Evolutionary conservation across 1,139 yeast genomes (phyloP).

Genomic region (Hanseniaspora uvarum): DNA sequence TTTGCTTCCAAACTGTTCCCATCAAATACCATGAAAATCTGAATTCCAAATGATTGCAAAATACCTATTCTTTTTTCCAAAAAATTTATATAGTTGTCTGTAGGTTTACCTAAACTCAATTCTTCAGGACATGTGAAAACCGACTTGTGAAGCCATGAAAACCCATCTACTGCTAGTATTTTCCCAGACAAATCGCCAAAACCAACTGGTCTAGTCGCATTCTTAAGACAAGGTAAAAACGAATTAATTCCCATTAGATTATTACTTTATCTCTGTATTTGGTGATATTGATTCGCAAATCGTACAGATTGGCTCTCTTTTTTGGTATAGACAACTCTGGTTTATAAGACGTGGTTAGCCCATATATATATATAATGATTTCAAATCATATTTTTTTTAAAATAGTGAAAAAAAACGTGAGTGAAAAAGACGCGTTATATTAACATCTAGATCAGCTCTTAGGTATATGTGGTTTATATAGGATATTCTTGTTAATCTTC

Average conservation of each 20-base stretch:
- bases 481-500: not conserved
- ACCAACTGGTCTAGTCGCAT: slow-evolving; percentile 53
- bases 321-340: no score
- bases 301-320: no score
- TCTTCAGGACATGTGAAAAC: slow-evolving; percentile 77
- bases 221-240: slow-evolving; percentile 59
- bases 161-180: slow-evolving; percentile 84
- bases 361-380: no score
- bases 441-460: not conserved
- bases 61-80: slow-evolving; percentile 53
- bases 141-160: slow-evolving; percentile 92
- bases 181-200: slow-evolving; percentile 58
- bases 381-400: no score
- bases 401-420: no score
- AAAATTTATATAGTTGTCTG: slow-evolving; percentile 53
- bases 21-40: slow-evolving; percentile 85
- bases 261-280: no score
- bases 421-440: not conserved
- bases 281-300: no score
- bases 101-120: slow-evolving; percentile 59
- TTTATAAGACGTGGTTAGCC: no score
- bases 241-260: slow-evolving; percentile 85
- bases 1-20: slow-evolving; percentile 83
- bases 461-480: slow-evolving; percentile 1
- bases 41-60: slow-evolving; percentile 56